Base-by-base conservation (phyloP, 805 yeast species). In the Teunomyces barrocoloradensis region DNA sequence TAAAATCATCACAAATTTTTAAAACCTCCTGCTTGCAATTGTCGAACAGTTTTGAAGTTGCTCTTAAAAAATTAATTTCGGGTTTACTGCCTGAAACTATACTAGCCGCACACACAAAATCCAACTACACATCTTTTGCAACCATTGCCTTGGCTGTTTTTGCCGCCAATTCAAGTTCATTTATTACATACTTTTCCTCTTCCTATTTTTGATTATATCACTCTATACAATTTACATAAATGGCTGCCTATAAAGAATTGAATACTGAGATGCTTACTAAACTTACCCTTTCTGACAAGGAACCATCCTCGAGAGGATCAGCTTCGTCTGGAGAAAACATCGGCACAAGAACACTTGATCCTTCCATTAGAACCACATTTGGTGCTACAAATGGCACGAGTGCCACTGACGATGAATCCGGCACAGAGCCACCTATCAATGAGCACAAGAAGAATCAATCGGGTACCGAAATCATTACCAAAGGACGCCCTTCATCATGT, bases 401-500 rank as follows among this genome's bases (percentile, higher is more conserved):
- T 13, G 20, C 25, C 11, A 17, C 34, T 23, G 43, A 28, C 15
- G 23, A 13, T 6, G 34, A 40, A 15, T 27, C 43, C 6, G 4
- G 12, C 5, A 9, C 25, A 18, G 25, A 27, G 13, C 18, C 3
- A 30, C 34, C 34, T n/a, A 12, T 9, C 17, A 23, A 15, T 20
- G 7, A 18, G 11, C 32, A 12, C 30, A 28, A 23, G 21, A 29
- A 18, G 17, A 17, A 9, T 12, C n/a, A 21, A 4, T n/a, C 38
- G 17, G 38, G 13, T n/a, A n/a, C 25, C 42, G 23, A 25, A 5
- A 6, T 33, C 27, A 29, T 20, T 17, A 33, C 34, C n/a, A 59
- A 67, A 48, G 88, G 86, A 6, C 75, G 86, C 41, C 96, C 96
- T 12, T 84, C 96, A 0, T 82, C 95, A 1, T 88, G 96, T 65